These are phyloP conservation scores for Phellopilus nigrolimitatus DNA, from an alignment of 1,284 basidiomycete species.

Conservation along the genomic window DNA sequence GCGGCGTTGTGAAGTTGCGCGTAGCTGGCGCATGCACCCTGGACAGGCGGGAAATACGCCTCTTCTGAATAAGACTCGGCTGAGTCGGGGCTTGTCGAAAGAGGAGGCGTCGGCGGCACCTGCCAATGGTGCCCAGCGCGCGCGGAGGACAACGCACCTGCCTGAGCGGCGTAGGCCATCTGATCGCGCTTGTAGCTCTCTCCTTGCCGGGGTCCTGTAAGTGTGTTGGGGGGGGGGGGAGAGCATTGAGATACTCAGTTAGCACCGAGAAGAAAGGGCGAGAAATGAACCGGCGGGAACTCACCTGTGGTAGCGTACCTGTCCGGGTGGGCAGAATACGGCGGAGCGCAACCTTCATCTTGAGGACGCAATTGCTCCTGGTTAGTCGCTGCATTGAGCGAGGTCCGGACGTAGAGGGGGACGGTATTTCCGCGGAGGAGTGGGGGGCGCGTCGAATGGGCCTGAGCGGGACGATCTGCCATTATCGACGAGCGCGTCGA, in stretches of 20 bases:
- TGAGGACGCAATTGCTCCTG: constrained; percentile 12
- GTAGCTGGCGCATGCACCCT: not conserved
- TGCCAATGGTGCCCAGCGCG: constrained; percentile 10
- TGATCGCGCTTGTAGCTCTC: not conserved
- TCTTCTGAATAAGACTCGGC: constrained; percentile 18
- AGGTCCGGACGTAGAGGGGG: constrained; percentile 17
- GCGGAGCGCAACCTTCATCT: not conserved
- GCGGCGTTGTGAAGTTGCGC: not conserved
- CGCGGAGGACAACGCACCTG: constrained; percentile 1
- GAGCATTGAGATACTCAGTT: not conserved
- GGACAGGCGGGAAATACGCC: constrained; percentile 15
- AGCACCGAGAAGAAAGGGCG: not conserved
- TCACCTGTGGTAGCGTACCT: constrained; percentile 2
- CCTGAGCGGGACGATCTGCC: constrained; percentile 6
- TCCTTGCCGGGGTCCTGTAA: not conserved
- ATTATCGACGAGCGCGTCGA: not conserved
- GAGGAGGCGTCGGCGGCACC: constrained; percentile 17
- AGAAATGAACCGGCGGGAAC: not conserved
- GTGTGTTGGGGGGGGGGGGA: too few relatives aligned
- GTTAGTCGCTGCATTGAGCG: not conserved
- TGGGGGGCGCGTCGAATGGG: constrained; percentile 10
- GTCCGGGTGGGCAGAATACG: constrained; percentile 11
- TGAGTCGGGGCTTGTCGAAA: constrained; percentile 17
- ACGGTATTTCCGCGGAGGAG: constrained; percentile 18
- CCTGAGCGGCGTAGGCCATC: not conserved